Base-by-base conservation (phyloP, 164 flowering plant genomes). In the Macadamia tetraphylla region DNA sequence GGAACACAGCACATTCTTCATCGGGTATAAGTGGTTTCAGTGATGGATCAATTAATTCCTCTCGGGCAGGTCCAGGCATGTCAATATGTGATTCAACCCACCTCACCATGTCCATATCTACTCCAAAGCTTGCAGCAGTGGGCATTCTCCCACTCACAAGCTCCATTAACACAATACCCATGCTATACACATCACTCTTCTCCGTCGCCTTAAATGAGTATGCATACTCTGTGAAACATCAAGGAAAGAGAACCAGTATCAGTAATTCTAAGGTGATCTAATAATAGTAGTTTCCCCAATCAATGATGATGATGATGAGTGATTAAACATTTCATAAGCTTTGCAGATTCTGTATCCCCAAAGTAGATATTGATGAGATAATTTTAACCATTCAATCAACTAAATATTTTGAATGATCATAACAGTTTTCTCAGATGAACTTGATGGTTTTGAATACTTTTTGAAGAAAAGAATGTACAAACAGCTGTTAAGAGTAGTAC, bases 101-200 rank as follows among this genome's bases (percentile, higher is more conserved):
- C 73, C 94, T 86, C 71, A 89, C 94, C 97, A 92, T 90, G 73
- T 89, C 93, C 83, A 90, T 87, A 14, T 87, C 89, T 51, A 71
- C 83, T 0, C 96, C 94, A 60, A 95, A 95, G 11, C 71, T 70
- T 62, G 70, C 77, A 64, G 81, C 94, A 0, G 96, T 95, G 1
- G 99, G 99, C 94, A 83, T 87, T 58, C 81, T 78, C 49, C 98
- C 99, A 17, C 83, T 89, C 29, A 95, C 96, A 0, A 95, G 91
- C 86, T 95, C 99, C 84, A 95, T 88, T 18, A 95, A 78, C 60
- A 95, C 97, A 44, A 95, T 88, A 1, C 99, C 99, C 87, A 90
- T 81, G 82, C 99, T 95, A 81, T 92, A 95, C 3, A 95, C 89
- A 73, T 92, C 99, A 59, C 96, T 86, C 80, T 89, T 95, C 72